A percentile compares a stretch with the other conserved stretches of the same genome.
Evolutionary conservation across 495 filamentous ascomycete genomes (phyloP).

Genomic region (Lasiosphaeria miniovina): DNA sequence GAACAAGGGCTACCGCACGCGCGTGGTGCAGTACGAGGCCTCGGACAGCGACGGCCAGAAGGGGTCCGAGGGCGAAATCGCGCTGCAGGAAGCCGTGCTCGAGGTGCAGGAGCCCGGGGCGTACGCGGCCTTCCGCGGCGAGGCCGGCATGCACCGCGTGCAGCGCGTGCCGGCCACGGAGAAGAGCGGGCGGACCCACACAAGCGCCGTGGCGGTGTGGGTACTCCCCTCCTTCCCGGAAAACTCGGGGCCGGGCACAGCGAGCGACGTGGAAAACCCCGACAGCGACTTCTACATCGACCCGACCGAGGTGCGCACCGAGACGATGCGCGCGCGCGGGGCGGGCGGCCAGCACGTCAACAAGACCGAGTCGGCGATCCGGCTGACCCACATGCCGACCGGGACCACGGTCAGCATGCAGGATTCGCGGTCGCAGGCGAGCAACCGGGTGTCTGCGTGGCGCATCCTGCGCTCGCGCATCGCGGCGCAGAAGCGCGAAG

Average conservation of each 20-base stretch:
- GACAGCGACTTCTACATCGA: conserved; percentile 87
- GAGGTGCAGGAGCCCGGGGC: conserved; percentile 76
- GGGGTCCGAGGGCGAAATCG: conserved; percentile 54
- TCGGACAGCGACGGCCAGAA: conserved; percentile 57
- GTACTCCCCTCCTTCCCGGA: conserved; percentile 84
- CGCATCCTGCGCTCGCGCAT: conserved; percentile 75
- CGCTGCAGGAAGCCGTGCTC: conserved; percentile 79
- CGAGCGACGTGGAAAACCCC: conserved; percentile 71
- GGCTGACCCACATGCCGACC: conserved; percentile 89
- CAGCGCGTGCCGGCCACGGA: conserved; percentile 92
- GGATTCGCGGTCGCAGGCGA: conserved; percentile 84
- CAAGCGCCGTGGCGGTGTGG: conserved; percentile 85
- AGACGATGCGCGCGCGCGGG: conserved; percentile 88
- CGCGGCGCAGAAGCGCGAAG: conserved; percentile 76
- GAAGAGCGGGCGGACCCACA: conserved; percentile 84
- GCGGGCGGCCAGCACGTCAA: conserved; percentile 98
- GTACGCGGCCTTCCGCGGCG: conserved; percentile 75
- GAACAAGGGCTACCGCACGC: conserved; percentile 45
- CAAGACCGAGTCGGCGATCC: conserved; percentile 92
- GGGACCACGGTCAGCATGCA: conserved; percentile 85
- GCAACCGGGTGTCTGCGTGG: conserved; percentile 87
- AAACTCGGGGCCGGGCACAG: conserved; percentile 40
- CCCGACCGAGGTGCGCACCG: conserved; percentile 76
- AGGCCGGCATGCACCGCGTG: conserved; percentile 92
- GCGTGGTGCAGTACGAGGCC: conserved; percentile 51